These are phyloP conservation scores for Pseudogymnoascus sp. DNA, from an alignment of 2,329 filamentous ascomycete genomes.

Conservation along the genomic window DNA sequence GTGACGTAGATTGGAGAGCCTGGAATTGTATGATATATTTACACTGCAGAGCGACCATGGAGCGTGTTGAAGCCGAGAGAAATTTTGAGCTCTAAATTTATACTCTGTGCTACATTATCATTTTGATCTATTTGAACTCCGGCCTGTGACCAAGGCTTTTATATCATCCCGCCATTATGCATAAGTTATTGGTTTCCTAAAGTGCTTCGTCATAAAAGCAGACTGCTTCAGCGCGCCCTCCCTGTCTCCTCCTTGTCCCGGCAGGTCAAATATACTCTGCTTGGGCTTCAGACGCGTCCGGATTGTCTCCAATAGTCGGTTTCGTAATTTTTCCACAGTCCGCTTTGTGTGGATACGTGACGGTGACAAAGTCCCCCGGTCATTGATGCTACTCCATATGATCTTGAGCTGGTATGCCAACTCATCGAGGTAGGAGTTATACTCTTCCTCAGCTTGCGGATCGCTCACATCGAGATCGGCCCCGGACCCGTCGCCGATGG, in stretches of 20 bases:
- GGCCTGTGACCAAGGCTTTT: neutral
- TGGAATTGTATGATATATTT: slow-evolving; percentile 9
- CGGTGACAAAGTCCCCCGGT: slow-evolving; percentile 64
- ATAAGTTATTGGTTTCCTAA: slow-evolving; percentile 23
- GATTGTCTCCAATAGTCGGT: slow-evolving; percentile 61
- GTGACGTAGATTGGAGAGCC: slow-evolving; percentile 28
- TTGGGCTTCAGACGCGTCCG: slow-evolving; percentile 63
- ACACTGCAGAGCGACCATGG: slow-evolving; percentile 8
- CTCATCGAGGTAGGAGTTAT: slow-evolving; percentile 63
- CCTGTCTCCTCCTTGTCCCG: neutral
- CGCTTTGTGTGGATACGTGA: slow-evolving; percentile 69
- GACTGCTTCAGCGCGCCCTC: slow-evolving; percentile 7
- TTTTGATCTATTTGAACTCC: neutral
- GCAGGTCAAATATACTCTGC: slow-evolving; percentile 11
- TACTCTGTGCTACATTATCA: neutral
- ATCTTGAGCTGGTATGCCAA: slow-evolving; percentile 51
- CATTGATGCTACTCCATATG: slow-evolving; percentile 56
- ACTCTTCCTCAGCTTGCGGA: slow-evolving; percentile 38
- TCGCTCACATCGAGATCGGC: slow-evolving; percentile 23
- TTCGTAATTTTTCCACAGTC: slow-evolving; percentile 62
- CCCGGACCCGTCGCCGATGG: slow-evolving; percentile 54
- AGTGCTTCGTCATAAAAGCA: slow-evolving; percentile 4
- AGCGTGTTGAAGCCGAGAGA: slow-evolving; percentile 2
- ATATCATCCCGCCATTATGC: neutral
- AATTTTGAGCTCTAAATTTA: slow-evolving; percentile 8